phyloP scores from a whole-genome alignment of 2,329 filamentous ascomycete genomes.

The Colletotrichum trifolii region DNA sequence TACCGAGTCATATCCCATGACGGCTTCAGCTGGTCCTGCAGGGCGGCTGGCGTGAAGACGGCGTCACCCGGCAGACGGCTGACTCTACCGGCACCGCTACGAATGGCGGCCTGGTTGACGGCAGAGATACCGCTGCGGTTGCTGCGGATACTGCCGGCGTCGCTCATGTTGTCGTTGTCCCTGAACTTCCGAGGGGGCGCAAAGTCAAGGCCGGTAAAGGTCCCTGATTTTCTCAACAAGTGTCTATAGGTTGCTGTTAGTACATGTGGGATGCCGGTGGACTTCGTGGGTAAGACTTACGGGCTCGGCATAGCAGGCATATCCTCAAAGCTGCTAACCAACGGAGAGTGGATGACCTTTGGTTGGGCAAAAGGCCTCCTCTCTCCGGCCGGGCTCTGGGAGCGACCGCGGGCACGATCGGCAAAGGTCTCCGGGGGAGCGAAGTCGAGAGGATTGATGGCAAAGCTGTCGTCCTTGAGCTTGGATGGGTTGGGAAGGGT shows the following conservation, averaged over 20 bases:
- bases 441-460: slow-evolving; percentile 80
- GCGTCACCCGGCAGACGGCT: slow-evolving; percentile 84
- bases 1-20: slow-evolving; percentile 65
- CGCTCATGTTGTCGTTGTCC: slow-evolving; percentile 69
- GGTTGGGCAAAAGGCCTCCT: slow-evolving; percentile 76
- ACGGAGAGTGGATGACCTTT: slow-evolving; percentile 78
- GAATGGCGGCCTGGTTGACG: slow-evolving; percentile 76
- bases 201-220: slow-evolving; percentile 84
- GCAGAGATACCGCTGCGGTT: slow-evolving; percentile 83
- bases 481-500: slow-evolving; percentile 88
- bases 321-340: slow-evolving; percentile 88
- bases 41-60: slow-evolving; percentile 79
- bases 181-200: slow-evolving; percentile 81
- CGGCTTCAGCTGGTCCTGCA: slow-evolving; percentile 70
- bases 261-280: neutral
- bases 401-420: slow-evolving; percentile 76
- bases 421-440: slow-evolving; percentile 78
- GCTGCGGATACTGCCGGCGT: slow-evolving; percentile 73
- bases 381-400: slow-evolving; percentile 72
- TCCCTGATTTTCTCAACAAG: slow-evolving; percentile 78
- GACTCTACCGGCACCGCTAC: slow-evolving; percentile 85
- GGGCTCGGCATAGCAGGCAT: slow-evolving; percentile 88
- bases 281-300: slow-evolving; percentile 62
- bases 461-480: slow-evolving; percentile 83
- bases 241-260: slow-evolving; percentile 64